Percentiles rank a stretch among this genome's conserved stretches.
These are phyloP conservation scores for Yamadazyma olivae DNA, from an alignment of 805 yeast genomes.

Conservation along the genomic window DNA sequence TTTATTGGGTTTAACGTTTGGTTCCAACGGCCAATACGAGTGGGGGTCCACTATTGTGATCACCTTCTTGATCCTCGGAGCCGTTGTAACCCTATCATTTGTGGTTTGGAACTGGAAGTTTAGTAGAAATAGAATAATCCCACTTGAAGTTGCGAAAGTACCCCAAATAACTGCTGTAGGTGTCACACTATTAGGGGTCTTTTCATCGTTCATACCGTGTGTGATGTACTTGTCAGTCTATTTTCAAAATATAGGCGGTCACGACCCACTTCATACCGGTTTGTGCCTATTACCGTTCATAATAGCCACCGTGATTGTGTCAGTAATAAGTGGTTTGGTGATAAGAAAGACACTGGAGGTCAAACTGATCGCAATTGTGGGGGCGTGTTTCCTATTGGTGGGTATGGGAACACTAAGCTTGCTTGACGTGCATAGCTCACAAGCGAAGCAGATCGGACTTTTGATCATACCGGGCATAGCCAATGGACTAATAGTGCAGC, in stretches of 20 bases:
- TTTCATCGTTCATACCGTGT: slow-evolving; percentile 35
- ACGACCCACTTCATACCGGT: slow-evolving; percentile 45
- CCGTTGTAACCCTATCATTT: slow-evolving; percentile 27
- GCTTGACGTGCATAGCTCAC: slow-evolving; percentile 35
- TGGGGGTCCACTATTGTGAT: slow-evolving; percentile 58
- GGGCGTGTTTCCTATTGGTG: slow-evolving; percentile 22
- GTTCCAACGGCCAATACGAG: slow-evolving; percentile 39
- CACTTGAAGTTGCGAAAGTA: slow-evolving; percentile 38
- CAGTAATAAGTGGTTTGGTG: slow-evolving; percentile 35
- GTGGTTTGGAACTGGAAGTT: slow-evolving; percentile 38
- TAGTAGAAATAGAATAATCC: slow-evolving; percentile 45
- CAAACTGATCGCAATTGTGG: slow-evolving; percentile 37
- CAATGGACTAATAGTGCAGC: slow-evolving; percentile 47
- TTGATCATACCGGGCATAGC: slow-evolving; percentile 47
- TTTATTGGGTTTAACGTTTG: slow-evolving; percentile 49
- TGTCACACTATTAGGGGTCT: slow-evolving; percentile 27
- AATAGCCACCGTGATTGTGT: slow-evolving; percentile 33
- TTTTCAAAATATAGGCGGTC: slow-evolving; percentile 46
- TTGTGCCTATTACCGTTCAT: slow-evolving; percentile 42
- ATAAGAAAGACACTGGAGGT: slow-evolving; percentile 38
- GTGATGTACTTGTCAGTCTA: slow-evolving; percentile 30
- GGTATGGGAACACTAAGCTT: slow-evolving; percentile 45
- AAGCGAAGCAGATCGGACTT: slow-evolving; percentile 39
- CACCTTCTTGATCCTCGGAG: slow-evolving; percentile 45
- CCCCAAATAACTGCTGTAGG: slow-evolving; percentile 38